These are phyloP conservation scores for Durio zibethinus DNA, from an alignment of 345 rosid species.

Conservation along the genomic window DNA sequence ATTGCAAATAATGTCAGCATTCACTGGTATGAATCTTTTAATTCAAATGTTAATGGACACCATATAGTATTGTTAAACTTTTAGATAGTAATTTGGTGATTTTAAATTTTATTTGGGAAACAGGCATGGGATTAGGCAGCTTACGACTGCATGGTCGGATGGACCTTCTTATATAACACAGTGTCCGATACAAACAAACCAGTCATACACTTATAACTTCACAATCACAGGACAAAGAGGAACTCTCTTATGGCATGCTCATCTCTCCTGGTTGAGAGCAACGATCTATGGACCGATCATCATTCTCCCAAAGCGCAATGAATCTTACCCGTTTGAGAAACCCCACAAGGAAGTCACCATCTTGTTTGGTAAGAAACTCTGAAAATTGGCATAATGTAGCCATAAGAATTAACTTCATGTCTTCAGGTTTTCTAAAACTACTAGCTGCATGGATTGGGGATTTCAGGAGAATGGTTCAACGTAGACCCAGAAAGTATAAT, in stretches of 20 bases:
- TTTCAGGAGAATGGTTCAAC: conserved; percentile 67
- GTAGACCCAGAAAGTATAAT: conserved; percentile 53
- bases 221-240: conserved; percentile 62
- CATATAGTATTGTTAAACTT: not conserved
- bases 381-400: no score
- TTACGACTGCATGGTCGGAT: conserved; percentile 53
- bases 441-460: not conserved
- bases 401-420: not conserved
- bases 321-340: conserved; percentile 49
- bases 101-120: not conserved
- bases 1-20: conserved; percentile 44
- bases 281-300: conserved; percentile 52
- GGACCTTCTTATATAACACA: conserved; percentile 59
- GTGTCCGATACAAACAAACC: conserved; percentile 56
- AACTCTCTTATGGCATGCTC: conserved; percentile 71
- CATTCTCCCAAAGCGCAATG: conserved; percentile 48
- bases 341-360: conserved; percentile 62
- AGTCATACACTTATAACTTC: conserved; percentile 50
- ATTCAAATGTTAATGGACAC: not conserved
- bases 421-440: not conserved
- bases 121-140: conserved; percentile 67
- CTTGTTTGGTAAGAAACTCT: conserved; percentile 36
- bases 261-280: conserved; percentile 55
- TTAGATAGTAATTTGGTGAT: no score
- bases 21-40: conserved; percentile 42